Evolutionary conservation across 2,329 filamentous ascomycete species (phyloP).

Genomic region (Hymenotorrendiella dingleyae): DNA sequence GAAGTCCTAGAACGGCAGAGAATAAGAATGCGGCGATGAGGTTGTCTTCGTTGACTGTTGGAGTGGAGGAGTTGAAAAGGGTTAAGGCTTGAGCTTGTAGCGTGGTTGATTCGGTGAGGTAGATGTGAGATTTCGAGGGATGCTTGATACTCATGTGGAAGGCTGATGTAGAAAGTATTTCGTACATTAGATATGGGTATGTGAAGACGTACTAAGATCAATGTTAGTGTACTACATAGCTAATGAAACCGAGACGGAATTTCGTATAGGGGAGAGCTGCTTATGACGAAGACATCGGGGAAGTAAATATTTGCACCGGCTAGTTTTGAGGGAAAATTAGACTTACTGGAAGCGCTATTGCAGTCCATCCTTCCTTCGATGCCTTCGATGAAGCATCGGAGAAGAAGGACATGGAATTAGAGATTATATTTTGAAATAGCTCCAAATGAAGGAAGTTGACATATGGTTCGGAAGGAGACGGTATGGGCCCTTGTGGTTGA

Average conservation of each 20-base stretch:
- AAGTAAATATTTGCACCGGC: no score
- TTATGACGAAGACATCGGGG: no score
- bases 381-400: background rate
- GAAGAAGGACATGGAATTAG: background rate
- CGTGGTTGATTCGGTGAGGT: conserved; percentile 29
- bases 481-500: background rate
- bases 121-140: conserved; percentile 18
- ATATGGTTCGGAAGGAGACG: conserved; percentile 3
- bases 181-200: conserved; percentile 30
- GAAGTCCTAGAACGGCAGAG: conserved; percentile 28
- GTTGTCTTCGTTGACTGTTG: conserved; percentile 17
- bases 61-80: conserved; percentile 8
- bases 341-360: conserved; percentile 2
- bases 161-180: conserved; percentile 31
- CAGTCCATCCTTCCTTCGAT: background rate
- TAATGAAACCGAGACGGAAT: no score
- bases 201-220: conserved; percentile 10
- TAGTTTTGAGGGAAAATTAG: background rate
- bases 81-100: conserved; percentile 28
- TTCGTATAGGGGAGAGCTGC: no score
- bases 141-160: conserved; percentile 28
- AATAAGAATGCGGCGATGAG: conserved; percentile 29
- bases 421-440: conserved; percentile 32
- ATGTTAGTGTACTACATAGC: background rate
- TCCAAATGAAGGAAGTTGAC: conserved; percentile 33